Evolutionary conservation across 345 rosid genomes (phyloP).

Genomic region (Eucalyptus curtisii): DNA sequence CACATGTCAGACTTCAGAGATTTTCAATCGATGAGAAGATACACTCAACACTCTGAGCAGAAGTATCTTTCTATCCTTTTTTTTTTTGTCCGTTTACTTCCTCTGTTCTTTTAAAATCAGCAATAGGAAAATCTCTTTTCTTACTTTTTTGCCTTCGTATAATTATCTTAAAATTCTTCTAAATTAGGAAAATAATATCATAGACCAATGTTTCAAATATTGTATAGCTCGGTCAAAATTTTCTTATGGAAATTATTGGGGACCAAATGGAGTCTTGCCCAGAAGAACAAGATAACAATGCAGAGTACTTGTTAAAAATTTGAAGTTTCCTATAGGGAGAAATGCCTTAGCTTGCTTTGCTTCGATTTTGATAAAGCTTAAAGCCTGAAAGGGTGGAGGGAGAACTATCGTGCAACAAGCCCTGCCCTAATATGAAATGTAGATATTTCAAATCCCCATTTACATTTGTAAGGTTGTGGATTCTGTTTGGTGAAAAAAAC

Average conservation of each 20-base stretch:
- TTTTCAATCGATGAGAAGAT: constrained; percentile 8
- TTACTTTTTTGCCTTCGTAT: background rate
- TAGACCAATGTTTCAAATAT: background rate
- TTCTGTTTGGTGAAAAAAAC: background rate
- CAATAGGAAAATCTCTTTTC: background rate
- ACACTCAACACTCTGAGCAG: background rate
- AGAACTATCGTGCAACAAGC: background rate
- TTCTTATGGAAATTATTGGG: background rate
- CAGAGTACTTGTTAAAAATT: background rate
- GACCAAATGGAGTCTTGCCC: background rate
- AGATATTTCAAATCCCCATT: background rate
- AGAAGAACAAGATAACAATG: background rate
- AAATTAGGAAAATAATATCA: background rate
- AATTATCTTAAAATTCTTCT: background rate
- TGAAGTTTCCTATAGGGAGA: fast-evolving
- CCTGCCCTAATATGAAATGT: background rate
- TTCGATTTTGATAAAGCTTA: no score
- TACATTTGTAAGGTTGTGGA: background rate
- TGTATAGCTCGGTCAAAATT: background rate
- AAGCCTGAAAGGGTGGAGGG: background rate
- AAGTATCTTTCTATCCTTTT: background rate
- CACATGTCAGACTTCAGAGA: constrained; percentile 30
- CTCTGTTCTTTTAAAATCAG: background rate
- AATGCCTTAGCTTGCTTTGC: background rate
- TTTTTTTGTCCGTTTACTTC: background rate